Base-by-base conservation (phyloP, 1,284 basidiomycete species). In the Thecaphora thlaspeos region DNA sequence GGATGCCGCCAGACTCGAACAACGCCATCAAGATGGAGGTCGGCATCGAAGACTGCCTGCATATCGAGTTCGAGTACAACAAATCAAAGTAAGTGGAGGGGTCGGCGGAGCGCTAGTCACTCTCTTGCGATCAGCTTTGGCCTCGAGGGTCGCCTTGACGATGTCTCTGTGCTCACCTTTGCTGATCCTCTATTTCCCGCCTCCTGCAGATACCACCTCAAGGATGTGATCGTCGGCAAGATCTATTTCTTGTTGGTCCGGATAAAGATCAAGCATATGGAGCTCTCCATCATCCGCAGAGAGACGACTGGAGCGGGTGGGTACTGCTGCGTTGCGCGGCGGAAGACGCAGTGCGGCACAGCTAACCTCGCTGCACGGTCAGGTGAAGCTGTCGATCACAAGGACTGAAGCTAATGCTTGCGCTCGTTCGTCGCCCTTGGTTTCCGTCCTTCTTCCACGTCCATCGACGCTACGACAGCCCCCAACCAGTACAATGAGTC, bases 251-350 rank as follows among this genome's bases (percentile, higher is more conserved):
- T 98, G 26, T 87, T 98, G 40, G 94, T 98, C 8, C 87, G 94
- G 56, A 97, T 98, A 84, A 97, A 98, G 83, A 97, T 98, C 82
- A 97, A 98, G 80, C 93, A 98, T 73, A 97, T 97, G 93, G 95
- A 98, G 76, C 83, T 98, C 18, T 95, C 91, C 15, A 97, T 97
- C 76, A 97, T 98, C 66, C 87, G 94, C 24, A 84, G 94, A 38
- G 94, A 98, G 79, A 97, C 94, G 19, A 97, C 95, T 0, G 94
- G 94, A 3, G 32, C 32, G 17, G 32, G 32, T 34, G 32, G 3
- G 32, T 28, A 7, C 7, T 28, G n/a, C n/a, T n/a, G n/a, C n/a
- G n/a, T n/a, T n/a, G n/a, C n/a, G n/a, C n/a, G n/a, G n/a, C n/a
- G n/a, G n/a, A n/a, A n/a, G n/a, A n/a, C n/a, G n/a, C n/a, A n/a